phyloP scores from a whole-genome alignment of 2,329 filamentous ascomycete genomes.

The Hymenoscyphus fructigenus region DNA sequence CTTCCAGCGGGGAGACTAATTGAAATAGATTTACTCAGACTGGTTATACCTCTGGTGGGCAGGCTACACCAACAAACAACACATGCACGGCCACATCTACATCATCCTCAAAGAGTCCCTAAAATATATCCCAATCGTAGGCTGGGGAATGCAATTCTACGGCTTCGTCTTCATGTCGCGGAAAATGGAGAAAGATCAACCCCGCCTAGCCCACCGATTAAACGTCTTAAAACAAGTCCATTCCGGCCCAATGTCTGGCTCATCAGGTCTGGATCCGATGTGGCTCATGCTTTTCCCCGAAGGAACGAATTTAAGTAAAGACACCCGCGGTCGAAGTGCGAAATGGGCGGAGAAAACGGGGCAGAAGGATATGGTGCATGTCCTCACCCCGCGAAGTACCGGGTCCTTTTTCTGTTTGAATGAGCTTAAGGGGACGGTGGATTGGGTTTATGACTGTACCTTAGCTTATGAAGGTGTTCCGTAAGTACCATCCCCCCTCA shows the following conservation, averaged over 20 bases:
- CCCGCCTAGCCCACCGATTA: conserved; percentile 72
- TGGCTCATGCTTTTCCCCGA: conserved; percentile 88
- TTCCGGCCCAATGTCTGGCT: conserved; percentile 51
- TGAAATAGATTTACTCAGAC: conserved; percentile 72
- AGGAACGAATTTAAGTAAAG: conserved; percentile 75
- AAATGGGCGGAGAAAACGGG: conserved; percentile 76
- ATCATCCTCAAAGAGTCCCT: conserved; percentile 89
- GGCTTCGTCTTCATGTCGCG: conserved; percentile 91
- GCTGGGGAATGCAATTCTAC: conserved; percentile 80
- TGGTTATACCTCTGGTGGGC: conserved; percentile 95
- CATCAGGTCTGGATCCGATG: conserved; percentile 70
- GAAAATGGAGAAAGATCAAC: conserved; percentile 79
- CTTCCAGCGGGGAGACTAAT: conserved; percentile 23
- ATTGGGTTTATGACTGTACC: conserved; percentile 90
- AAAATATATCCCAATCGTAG: conserved; percentile 76
- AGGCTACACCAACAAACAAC: conserved; percentile 72
- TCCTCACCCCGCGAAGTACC: conserved; percentile 76
- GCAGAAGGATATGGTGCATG: conserved; percentile 69
- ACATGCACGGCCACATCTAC: conserved; percentile 82
- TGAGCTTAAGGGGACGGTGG: conserved; percentile 70
- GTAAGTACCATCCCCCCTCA: conserved; percentile 53
- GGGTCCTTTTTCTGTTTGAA: conserved; percentile 78
- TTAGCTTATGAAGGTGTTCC: conserved; percentile 93
- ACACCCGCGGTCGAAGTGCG: conserved; percentile 68
- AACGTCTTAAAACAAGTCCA: conserved; percentile 63